Evolutionary conservation across 805 yeast species (phyloP).

Genomic region (Lipomyces kockii): DNA sequence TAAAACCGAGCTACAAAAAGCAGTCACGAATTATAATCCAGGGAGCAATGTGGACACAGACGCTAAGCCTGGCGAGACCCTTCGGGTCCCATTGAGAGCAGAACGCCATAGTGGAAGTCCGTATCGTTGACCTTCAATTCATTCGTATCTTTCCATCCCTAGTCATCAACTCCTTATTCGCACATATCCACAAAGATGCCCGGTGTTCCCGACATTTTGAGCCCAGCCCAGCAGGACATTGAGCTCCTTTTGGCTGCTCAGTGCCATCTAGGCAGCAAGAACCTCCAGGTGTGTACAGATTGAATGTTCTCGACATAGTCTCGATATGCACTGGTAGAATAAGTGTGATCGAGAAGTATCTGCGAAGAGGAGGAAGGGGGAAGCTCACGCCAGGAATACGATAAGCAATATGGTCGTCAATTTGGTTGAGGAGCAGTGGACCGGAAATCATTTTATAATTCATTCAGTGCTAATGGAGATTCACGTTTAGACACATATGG

Average conservation of each 20-base stretch:
- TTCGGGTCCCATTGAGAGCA: too few relatives aligned
- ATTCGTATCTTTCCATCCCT: neutral
- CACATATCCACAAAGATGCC: conserved; percentile 57
- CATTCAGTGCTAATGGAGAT: neutral
- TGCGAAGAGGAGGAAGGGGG: neutral
- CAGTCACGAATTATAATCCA: neutral
- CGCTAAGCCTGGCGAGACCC: too few relatives aligned
- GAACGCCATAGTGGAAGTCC: neutral
- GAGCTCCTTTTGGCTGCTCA: conserved; percentile 99
- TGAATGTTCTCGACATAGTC: neutral
- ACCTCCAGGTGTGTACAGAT: conserved; percentile 74
- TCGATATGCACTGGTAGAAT: neutral
- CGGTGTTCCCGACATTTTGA: conserved; percentile 78
- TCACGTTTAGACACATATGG: conserved; percentile 75
- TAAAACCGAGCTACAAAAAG: neutral
- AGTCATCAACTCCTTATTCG: neutral
- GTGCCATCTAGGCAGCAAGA: conserved; percentile 99
- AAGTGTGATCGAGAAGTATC: neutral
- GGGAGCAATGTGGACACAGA: too few relatives aligned
- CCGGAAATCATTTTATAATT: neutral
- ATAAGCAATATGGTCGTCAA: neutral
- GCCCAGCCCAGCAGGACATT: conserved; percentile 44
- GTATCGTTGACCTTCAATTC: neutral
- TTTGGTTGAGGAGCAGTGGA: neutral
- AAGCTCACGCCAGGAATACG: neutral